Base-by-base conservation (phyloP, 108 stramenopile genomes). In the Fragilariopsis cylindrus region DNA sequence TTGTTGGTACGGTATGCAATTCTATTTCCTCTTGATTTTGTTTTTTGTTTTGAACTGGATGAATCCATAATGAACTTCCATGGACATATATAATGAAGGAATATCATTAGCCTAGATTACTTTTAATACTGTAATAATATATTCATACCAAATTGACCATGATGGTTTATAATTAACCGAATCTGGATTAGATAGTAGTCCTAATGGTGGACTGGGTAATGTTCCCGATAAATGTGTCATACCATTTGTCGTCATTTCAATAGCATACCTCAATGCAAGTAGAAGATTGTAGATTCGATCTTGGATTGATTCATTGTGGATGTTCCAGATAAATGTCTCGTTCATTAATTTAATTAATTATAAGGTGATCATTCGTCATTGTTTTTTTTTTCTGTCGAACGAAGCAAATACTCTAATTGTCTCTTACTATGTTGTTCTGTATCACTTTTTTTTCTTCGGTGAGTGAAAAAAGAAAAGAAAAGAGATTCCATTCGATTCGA, bases 171-270 rank as follows among this genome's bases (percentile, higher is more conserved):
- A 13, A 43, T 39, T 15, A 44, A 30, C 30, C 1, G 4, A 3
- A 43, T 63, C 40, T 50, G 69, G 4, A 46, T 48, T 52, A 19
- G n/a, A 9, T 7, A 74, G 0, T 7, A 74, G 0, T 30, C 1
- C 1, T 21, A 21, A 21, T 21, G 21, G 3, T 5, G 40, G 70
- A 8, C 55, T 53, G 11, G 73, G 18, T 5, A 73, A 5, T 7
- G 55, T 82, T 12, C 85, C 82, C 91, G 87, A 90, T 1, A 83
- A 81, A 60, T 92, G 89, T 0, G 89, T 89, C 87, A 93, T 77
- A 45, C 92, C 92, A 16, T 73, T 80, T 12, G 89, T 93, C 3
- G 92, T 93, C 44, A 93, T 63, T 77, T 93, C 92, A 43, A 87
- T 64, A n/a, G 74, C 9, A 2, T 2, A 30, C 1, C 30, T 30